A percentile compares a stretch with the other conserved stretches of the same genome.
These are phyloP conservation scores for Chaetomidium leptoderma DNA, from an alignment of 495 filamentous ascomycete species.

Conservation along the genomic window DNA sequence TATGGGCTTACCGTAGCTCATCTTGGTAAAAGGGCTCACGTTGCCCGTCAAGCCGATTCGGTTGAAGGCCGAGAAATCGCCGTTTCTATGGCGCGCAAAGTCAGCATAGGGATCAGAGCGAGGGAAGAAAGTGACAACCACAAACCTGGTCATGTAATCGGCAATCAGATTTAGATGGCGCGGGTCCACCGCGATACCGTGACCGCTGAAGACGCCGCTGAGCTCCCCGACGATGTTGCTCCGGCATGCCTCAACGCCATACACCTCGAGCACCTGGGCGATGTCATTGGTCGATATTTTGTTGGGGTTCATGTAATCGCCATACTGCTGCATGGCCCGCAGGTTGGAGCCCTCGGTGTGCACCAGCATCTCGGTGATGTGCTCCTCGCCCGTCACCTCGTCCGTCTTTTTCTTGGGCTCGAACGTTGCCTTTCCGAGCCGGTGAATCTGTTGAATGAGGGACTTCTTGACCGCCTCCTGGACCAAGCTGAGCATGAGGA, in stretches of 20 bases:
- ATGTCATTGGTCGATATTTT: slow-evolving; percentile 89
- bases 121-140: neutral
- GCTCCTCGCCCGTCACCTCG: slow-evolving; percentile 41
- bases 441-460: slow-evolving; percentile 80
- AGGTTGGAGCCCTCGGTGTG: slow-evolving; percentile 85
- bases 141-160: slow-evolving; percentile 78
- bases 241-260: slow-evolving; percentile 91
- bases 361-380: slow-evolving; percentile 51
- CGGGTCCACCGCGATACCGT: slow-evolving; percentile 90
- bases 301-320: slow-evolving; percentile 81
- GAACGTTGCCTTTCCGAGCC: slow-evolving; percentile 66
- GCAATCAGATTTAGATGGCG: slow-evolving; percentile 93
- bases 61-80: slow-evolving; percentile 85
- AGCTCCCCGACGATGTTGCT: slow-evolving; percentile 83
- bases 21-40: slow-evolving; percentile 89
- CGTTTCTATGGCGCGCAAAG: slow-evolving; percentile 48
- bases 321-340: slow-evolving; percentile 80
- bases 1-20: slow-evolving; percentile 67
- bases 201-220: slow-evolving; percentile 76
- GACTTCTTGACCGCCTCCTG: slow-evolving; percentile 69
- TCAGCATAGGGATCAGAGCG: neutral
- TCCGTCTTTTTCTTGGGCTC: slow-evolving; percentile 61
- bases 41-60: slow-evolving; percentile 78
- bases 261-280: slow-evolving; percentile 71
- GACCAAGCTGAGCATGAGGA: slow-evolving; percentile 86